These are phyloP conservation scores for Pseudopediastrum boryanum DNA, from an alignment of 139 green algal species.

Conservation along the genomic window DNA sequence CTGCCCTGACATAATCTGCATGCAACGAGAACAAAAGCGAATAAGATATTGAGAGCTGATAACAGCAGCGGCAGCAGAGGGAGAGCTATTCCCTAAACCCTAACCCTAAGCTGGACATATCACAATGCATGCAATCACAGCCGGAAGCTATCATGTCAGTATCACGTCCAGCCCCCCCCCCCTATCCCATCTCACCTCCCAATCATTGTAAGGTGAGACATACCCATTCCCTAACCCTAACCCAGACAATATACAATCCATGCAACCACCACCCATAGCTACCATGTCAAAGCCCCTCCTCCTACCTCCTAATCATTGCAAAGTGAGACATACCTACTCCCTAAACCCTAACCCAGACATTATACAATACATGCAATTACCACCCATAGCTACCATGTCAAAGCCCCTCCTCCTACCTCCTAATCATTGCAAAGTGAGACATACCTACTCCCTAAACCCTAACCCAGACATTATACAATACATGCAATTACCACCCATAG, in stretches of 20 bases:
- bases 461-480: no score
- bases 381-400: not conserved
- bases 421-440: not conserved
- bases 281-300: no score
- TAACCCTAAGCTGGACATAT: not conserved
- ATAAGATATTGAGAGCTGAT: no score
- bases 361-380: not conserved
- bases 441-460: no score
- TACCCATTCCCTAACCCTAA: no score
- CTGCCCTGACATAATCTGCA: slow-evolving; percentile 57
- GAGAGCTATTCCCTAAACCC: not conserved
- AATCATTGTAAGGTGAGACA: no score
- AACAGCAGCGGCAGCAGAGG: not conserved
- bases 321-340: no score
- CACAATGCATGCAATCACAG: not conserved
- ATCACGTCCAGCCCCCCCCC: not conserved
- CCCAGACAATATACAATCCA: no score
- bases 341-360: no score
- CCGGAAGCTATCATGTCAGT: not conserved
- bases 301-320: no score
- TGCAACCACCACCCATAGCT: no score
- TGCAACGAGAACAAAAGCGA: not conserved
- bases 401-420: not conserved
- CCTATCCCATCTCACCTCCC: no score
- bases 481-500: not conserved